These are phyloP conservation scores for Pisolithus thermaeus DNA, from an alignment of 1,284 basidiomycete genomes.

Conservation along the genomic window DNA sequence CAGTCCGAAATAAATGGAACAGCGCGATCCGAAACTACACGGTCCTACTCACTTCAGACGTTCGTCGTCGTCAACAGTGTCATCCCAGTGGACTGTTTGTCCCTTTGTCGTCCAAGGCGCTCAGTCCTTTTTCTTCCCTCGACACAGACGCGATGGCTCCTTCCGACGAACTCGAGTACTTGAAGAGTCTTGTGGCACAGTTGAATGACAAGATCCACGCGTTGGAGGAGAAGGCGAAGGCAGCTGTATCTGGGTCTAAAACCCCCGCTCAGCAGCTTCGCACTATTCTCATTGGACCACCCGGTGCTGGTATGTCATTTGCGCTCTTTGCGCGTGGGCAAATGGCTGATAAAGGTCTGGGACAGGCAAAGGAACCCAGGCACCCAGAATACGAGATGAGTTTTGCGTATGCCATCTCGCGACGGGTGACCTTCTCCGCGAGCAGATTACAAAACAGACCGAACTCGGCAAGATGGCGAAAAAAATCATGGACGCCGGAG, in stretches of 20 bases:
- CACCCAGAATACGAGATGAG: conserved; percentile 86
- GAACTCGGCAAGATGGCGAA: conserved; percentile 88
- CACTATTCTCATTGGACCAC: conserved; percentile 92
- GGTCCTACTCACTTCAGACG: too few species aligned
- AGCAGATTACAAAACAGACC: conserved; percentile 88
- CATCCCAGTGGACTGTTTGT: too few species aligned
- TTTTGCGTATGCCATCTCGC: conserved; percentile 98
- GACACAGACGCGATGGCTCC: conserved; percentile 42
- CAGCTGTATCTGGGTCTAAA: conserved; percentile 36
- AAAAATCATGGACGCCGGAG: conserved; percentile 96
- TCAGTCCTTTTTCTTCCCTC: too few species aligned
- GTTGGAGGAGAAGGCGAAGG: conserved; percentile 64
- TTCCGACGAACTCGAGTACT: conserved; percentile 77
- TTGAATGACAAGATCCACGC: conserved; percentile 73
- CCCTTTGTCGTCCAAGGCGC: too few species aligned
- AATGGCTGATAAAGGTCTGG: neutral
- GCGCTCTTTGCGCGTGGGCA: neutral
- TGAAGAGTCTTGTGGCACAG: conserved; percentile 82
- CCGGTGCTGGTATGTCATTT: conserved; percentile 80
- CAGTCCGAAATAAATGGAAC: conserved; percentile 7
- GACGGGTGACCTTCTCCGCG: conserved; percentile 97
- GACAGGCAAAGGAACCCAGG: conserved; percentile 95
- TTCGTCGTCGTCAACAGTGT: too few species aligned
- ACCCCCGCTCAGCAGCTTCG: conserved; percentile 79
- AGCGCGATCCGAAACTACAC: neutral